A percentile compares a stretch with the other conserved stretches of the same genome.
These are phyloP conservation scores for Boletus sensibilis DNA, from an alignment of 768 basidiomycete genomes.

Conservation along the genomic window DNA sequence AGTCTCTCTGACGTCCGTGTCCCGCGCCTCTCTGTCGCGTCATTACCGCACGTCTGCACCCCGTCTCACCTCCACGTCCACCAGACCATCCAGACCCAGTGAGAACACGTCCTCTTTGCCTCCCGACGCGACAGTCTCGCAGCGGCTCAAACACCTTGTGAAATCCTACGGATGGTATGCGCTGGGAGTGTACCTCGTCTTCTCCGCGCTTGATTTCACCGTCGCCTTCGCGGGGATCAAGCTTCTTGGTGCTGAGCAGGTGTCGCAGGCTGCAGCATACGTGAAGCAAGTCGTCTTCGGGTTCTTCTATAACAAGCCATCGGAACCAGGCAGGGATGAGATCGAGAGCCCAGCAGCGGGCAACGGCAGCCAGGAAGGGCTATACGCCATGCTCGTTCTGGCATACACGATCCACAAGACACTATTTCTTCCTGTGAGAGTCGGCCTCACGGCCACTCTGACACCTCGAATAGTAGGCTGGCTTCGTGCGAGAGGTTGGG, in stretches of 20 bases:
- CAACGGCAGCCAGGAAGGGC: slow-evolving; percentile 58
- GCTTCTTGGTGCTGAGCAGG: slow-evolving; percentile 87
- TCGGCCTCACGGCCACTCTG: slow-evolving; percentile 83
- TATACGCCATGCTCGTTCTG: slow-evolving; percentile 90
- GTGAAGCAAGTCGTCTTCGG: slow-evolving; percentile 49
- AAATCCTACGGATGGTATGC: slow-evolving; percentile 97
- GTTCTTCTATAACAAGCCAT: slow-evolving; percentile 50
- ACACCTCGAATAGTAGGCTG: slow-evolving; percentile 87
- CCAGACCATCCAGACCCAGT: slow-evolving; percentile 9
- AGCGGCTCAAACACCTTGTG: slow-evolving; percentile 77
- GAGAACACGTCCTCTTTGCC: slow-evolving; percentile 33
- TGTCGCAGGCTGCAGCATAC: slow-evolving; percentile 61
- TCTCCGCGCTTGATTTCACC: slow-evolving; percentile 77
- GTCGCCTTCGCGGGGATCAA: slow-evolving; percentile 84
- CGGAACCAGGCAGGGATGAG: slow-evolving; percentile 69
- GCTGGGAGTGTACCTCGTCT: slow-evolving; percentile 78
- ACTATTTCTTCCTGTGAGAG: slow-evolving; percentile 80
- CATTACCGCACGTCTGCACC: slow-evolving; percentile 50
- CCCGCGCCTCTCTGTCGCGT: slow-evolving; percentile 33
- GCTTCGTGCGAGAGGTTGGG: slow-evolving; percentile 82
- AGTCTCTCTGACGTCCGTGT: slow-evolving; percentile 4
- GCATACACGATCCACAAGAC: slow-evolving; percentile 98
- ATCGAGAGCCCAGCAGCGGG: slow-evolving; percentile 42
- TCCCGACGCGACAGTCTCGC: slow-evolving; percentile 56
- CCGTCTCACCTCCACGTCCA: slow-evolving; percentile 41